Evolutionary conservation across 1,284 basidiomycete species (phyloP).

Genomic region (Trichosporon sp.): DNA sequence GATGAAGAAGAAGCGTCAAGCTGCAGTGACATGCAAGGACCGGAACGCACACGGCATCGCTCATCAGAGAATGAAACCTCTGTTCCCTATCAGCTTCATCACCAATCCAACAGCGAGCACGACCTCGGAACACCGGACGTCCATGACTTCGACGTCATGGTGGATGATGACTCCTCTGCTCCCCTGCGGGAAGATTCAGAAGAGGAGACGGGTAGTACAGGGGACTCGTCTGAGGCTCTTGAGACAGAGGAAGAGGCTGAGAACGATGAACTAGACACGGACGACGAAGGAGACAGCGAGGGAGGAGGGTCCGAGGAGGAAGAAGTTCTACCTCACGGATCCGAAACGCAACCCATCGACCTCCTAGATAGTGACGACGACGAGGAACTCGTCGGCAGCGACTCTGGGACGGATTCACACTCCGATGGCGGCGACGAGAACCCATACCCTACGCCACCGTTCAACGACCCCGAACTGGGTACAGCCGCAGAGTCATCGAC

Average conservation of each 20-base stretch:
- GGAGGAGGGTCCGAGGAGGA: neutral
- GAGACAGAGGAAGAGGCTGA: constrained; percentile 21
- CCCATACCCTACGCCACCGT: neutral
- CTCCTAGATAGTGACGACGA: constrained; percentile 5
- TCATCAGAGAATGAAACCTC: neutral
- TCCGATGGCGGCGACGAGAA: neutral
- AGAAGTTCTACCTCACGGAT: neutral
- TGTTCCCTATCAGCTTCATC: neutral
- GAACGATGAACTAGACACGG: neutral
- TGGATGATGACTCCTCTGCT: no score
- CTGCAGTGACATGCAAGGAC: no score
- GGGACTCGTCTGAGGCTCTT: constrained; percentile 18
- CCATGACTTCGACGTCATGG: no score
- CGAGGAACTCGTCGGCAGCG: neutral
- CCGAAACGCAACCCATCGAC: constrained; percentile 5
- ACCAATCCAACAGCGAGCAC: neutral
- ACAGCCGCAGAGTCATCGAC: neutral
- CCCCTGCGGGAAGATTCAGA: neutral
- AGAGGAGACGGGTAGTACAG: neutral
- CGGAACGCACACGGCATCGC: no score
- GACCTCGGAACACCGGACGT: neutral
- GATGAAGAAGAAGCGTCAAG: neutral
- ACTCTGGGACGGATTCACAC: neutral
- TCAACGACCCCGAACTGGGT: neutral
- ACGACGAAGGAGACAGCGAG: no score